A percentile compares a stretch with the other conserved stretches of the same genome.
Conservation (phyloP, 257 asterid species). For the Solanum appendiculatum region DNA sequence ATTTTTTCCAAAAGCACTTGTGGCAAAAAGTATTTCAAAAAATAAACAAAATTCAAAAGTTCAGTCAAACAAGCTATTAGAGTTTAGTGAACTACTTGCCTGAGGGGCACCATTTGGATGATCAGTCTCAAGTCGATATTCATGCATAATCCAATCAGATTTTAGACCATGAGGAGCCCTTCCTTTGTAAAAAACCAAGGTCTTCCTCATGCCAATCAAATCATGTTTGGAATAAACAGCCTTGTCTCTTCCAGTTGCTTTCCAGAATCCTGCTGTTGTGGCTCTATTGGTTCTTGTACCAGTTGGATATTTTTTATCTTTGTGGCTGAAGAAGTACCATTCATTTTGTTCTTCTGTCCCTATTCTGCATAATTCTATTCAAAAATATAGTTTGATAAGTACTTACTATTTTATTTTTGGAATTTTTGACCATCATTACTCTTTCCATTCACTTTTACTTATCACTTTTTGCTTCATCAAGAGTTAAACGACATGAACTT, state of each 20-base stretch:
- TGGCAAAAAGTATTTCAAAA: no score
- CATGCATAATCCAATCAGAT: constrained; percentile 96
- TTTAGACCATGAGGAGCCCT: constrained; percentile 93
- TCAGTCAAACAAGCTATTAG: background rate
- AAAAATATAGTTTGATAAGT: background rate
- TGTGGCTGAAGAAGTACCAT: constrained; percentile 94
- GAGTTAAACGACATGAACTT: background rate
- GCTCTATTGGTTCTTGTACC: constrained; percentile 93
- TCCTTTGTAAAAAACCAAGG: constrained; percentile 78
- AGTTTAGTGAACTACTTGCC: constrained; percentile 24
- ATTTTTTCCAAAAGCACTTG: background rate
- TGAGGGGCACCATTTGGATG: constrained; percentile 77
- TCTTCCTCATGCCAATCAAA: constrained; percentile 83
- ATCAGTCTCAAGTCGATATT: constrained; percentile 73
- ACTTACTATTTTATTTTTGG: background rate
- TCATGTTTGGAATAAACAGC: constrained; percentile 75
- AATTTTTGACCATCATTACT: no score
- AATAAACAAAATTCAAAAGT: background rate
- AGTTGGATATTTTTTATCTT: constrained; percentile 86
- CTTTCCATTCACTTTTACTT: background rate
- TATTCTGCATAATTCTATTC: constrained; percentile 69
- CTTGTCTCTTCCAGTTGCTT: constrained; percentile 91
- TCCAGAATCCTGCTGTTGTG: constrained; percentile 90
- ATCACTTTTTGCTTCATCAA: background rate
- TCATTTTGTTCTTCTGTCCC: constrained; percentile 79